Conservation (phyloP, 805 yeast genomes). For the Zygoascus tannicola region DNA sequence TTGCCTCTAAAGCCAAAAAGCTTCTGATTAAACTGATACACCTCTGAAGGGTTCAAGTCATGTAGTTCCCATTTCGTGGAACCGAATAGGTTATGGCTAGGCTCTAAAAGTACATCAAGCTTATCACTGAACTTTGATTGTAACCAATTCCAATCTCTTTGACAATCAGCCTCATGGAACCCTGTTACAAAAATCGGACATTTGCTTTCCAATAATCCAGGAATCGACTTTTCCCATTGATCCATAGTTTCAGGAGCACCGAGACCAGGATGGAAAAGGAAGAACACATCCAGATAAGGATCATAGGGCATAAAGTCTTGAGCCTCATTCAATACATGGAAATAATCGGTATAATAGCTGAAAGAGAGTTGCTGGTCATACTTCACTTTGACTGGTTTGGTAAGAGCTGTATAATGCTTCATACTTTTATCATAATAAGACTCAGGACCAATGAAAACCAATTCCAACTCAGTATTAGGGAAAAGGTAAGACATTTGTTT, state of each 20-base stretch:
- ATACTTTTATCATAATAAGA: constrained; percentile 65
- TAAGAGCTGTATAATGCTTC: constrained; percentile 49
- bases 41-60: constrained; percentile 85
- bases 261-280: constrained; percentile 92
- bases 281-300: constrained; percentile 88
- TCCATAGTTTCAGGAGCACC: constrained; percentile 70
- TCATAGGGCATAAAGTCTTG: constrained; percentile 97
- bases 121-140: constrained; percentile 58
- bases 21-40: constrained; percentile 83
- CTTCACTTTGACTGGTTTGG: constrained; percentile 47
- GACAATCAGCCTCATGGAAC: constrained; percentile 64
- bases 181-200: constrained; percentile 90
- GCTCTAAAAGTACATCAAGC: constrained; percentile 72
- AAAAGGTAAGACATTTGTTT: constrained; percentile 79
- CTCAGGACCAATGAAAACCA: constrained; percentile 94
- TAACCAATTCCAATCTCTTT: constrained; percentile 66
- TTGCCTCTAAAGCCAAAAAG: constrained; percentile 92
- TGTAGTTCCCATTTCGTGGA: constrained; percentile 93
- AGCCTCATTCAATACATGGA: constrained; percentile 82
- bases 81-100: constrained; percentile 61
- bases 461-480: constrained; percentile 73
- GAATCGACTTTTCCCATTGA: constrained; percentile 76
- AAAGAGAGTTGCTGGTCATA: constrained; percentile 65
- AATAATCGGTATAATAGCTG: constrained; percentile 80
- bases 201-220: constrained; percentile 83